phyloP scores from a whole-genome alignment of 176 grass and related monocot genomes.

The Otatea glauca region DNA sequence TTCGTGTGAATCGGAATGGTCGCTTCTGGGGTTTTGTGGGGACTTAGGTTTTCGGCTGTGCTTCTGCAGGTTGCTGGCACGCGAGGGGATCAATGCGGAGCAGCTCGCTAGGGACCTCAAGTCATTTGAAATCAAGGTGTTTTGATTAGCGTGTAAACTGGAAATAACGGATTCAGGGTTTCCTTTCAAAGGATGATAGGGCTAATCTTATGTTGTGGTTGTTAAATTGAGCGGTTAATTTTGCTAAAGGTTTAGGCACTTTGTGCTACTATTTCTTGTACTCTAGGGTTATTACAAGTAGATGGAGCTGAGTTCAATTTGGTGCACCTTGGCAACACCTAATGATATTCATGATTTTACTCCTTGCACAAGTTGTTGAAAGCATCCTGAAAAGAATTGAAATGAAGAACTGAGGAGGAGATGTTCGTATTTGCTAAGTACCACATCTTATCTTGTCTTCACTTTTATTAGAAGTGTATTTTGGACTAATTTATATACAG shows the following conservation, averaged over 20 bases:
- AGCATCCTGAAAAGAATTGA: neutral
- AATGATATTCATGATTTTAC: neutral
- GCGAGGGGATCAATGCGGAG: constrained; percentile 93
- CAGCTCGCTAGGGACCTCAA: constrained; percentile 92
- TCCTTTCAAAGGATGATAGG: constrained; percentile 6
- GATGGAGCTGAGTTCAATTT: neutral
- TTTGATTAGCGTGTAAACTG: constrained; percentile 11
- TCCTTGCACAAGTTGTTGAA: constrained; percentile 8
- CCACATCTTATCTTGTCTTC: neutral
- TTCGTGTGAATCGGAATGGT: neutral
- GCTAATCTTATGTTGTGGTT: neutral
- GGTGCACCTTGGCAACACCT: neutral
- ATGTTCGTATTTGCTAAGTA: neutral
- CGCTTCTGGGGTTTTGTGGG: constrained; percentile 13
- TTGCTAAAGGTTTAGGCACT: constrained; percentile 13
- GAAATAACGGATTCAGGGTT: neutral
- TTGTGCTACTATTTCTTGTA: neutral
- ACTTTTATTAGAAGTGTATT: neutral
- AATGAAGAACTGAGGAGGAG: constrained; percentile 7
- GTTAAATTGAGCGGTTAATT: neutral
- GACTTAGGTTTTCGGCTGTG: constrained; percentile 50
- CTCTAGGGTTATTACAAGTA: constrained; percentile 6
- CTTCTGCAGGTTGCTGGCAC: constrained; percentile 73
- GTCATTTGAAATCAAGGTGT: constrained; percentile 92
- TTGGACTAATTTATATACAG: neutral